Conservation (phyloP, 2,329 filamentous ascomycete species). For the Penicillium sclerotigenum region DNA sequence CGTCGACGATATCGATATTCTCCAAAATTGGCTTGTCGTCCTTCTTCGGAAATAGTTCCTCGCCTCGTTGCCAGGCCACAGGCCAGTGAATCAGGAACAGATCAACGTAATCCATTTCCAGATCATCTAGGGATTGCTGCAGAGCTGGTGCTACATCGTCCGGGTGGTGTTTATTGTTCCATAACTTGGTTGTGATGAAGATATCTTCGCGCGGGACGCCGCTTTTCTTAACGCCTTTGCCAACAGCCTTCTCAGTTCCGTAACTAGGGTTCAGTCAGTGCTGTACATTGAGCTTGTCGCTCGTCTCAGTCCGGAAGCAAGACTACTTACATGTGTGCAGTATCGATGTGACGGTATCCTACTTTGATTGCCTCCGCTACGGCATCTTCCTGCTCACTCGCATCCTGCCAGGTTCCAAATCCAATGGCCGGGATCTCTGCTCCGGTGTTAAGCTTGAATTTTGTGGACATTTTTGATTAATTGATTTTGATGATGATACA, state of each 20-base stretch:
- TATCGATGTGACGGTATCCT: slow-evolving; percentile 58
- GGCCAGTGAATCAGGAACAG: slow-evolving; percentile 69
- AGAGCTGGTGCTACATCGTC: slow-evolving; percentile 62
- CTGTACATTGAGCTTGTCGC: not conserved
- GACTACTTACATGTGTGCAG: slow-evolving; percentile 42
- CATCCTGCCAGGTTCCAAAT: slow-evolving; percentile 56
- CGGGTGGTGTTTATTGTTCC: slow-evolving; percentile 62
- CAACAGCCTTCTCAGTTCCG: slow-evolving; percentile 64
- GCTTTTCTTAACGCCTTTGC: slow-evolving; percentile 60
- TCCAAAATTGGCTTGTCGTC: slow-evolving; percentile 44
- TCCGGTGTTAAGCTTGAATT: slow-evolving; percentile 48
- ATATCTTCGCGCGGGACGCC: slow-evolving; percentile 62
- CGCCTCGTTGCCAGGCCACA: slow-evolving; percentile 51
- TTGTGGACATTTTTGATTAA: slow-evolving; percentile 28
- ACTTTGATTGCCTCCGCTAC: slow-evolving; percentile 48
- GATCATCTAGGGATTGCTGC: slow-evolving; percentile 59
- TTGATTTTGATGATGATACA: not conserved
- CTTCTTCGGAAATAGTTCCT: slow-evolving; percentile 47
- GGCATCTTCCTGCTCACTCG: slow-evolving; percentile 48
- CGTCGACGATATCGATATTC: slow-evolving; percentile 50
- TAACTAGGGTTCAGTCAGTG: slow-evolving; percentile 42
- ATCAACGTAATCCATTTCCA: slow-evolving; percentile 65
- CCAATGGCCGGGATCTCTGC: slow-evolving; percentile 49
- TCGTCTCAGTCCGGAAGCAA: not conserved
- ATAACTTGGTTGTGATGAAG: slow-evolving; percentile 66